These are phyloP conservation scores for Cladophialophora immunda DNA, from an alignment of 2,329 filamentous ascomycete species.

Conservation along the genomic window DNA sequence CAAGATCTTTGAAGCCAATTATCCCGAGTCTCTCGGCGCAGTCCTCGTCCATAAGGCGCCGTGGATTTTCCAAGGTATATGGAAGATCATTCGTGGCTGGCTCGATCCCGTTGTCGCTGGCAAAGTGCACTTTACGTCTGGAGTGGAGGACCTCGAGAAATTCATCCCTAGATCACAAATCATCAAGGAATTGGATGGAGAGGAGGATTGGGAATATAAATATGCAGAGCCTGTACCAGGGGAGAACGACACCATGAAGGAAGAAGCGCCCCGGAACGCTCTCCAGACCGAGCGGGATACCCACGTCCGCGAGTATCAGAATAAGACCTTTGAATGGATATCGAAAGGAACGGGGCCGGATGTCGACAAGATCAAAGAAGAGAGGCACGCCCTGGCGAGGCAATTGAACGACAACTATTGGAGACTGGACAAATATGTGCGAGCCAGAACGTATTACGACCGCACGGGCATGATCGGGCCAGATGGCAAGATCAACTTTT, in stretches of 20 bases:
- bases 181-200: conserved; percentile 83
- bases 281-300: conserved; percentile 70
- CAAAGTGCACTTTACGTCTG: conserved; percentile 51
- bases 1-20: conserved; percentile 98
- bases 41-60: conserved; percentile 95
- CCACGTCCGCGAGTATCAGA: conserved; percentile 78
- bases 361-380: conserved; percentile 60
- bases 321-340: conserved; percentile 79
- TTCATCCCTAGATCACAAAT: conserved; percentile 78
- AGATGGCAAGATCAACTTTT: conserved; percentile 76
- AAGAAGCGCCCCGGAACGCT: conserved; percentile 70
- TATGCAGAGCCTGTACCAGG: conserved; percentile 78
- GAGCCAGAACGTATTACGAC: conserved; percentile 86
- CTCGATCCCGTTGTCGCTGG: conserved; percentile 72
- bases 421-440: conserved; percentile 84
- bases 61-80: conserved; percentile 98
- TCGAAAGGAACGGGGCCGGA: conserved; percentile 57
- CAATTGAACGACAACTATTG: conserved; percentile 81
- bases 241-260: conserved; percentile 80
- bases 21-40: conserved; percentile 88
- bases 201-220: conserved; percentile 82
- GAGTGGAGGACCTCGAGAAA: conserved; percentile 76
- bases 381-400: conserved; percentile 69
- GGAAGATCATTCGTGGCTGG: conserved; percentile 95
- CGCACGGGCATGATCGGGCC: conserved; percentile 74